A percentile compares a stretch with the other conserved stretches of the same genome.
These are phyloP conservation scores for Tillandsia leiboldiana DNA, from an alignment of 176 grass and related monocot genomes.

Conservation along the genomic window DNA sequence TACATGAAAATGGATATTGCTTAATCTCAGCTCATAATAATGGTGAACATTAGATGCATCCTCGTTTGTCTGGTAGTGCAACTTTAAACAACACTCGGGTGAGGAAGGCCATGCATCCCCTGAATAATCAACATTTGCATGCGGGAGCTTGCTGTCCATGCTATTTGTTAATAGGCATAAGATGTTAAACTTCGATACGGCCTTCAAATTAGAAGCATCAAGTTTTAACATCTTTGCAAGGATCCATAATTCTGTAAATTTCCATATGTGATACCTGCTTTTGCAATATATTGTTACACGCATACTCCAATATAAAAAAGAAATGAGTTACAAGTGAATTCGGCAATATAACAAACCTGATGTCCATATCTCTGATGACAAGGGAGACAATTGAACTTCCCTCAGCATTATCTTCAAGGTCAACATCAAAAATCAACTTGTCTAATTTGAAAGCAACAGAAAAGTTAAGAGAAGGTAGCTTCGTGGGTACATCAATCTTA, in stretches of 20 bases:
- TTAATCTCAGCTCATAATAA: slow-evolving; percentile 38
- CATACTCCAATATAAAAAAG: slow-evolving; percentile 12
- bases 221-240: slow-evolving; percentile 35
- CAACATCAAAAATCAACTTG: slow-evolving; percentile 44
- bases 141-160: slow-evolving; percentile 6
- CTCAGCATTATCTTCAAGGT: slow-evolving; percentile 47
- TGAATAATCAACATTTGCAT: not conserved
- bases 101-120: not conserved
- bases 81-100: slow-evolving; percentile 44
- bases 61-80: slow-evolving; percentile 47
- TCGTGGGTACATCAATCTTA: slow-evolving; percentile 19
- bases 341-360: slow-evolving; percentile 42
- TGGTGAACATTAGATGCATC: slow-evolving; percentile 33
- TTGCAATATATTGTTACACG: slow-evolving; percentile 13
- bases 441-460: slow-evolving; percentile 51
- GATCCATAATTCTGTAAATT: slow-evolving; percentile 51
- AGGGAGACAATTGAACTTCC: slow-evolving; percentile 39
- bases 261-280: slow-evolving; percentile 53
- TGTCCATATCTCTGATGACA: slow-evolving; percentile 32
- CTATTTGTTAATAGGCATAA: slow-evolving; percentile 53
- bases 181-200: slow-evolving; percentile 30
- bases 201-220: slow-evolving; percentile 34
- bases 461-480: slow-evolving; percentile 29
- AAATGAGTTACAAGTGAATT: not conserved
- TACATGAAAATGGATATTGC: slow-evolving; percentile 69